Base-by-base conservation (phyloP, 495 filamentous ascomycete genomes). In the Podospora pseudoanserina region DNA sequence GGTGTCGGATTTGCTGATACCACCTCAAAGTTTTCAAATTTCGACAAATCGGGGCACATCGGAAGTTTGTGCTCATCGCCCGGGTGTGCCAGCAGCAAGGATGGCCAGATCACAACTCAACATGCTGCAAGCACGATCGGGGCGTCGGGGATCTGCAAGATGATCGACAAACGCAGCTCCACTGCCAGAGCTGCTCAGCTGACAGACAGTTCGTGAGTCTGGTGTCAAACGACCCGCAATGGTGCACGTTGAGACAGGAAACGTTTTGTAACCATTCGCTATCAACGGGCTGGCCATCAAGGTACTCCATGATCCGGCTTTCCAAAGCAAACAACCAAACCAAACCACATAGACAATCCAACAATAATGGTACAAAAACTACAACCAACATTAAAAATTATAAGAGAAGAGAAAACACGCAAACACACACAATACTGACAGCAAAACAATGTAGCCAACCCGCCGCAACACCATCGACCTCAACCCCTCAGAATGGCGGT, bases 101-200 rank as follows among this genome's bases (percentile, higher is more conserved):
- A 11, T 49, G 15, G 2, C 39, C 13, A 49, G 39, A 49, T 26
- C 26, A 57, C 53, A 65, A 19, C 44, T 55, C 39, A 11, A 49
- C 39, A 49, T 49, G 39, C 39, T 49, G 39, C 39, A 49, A 49
- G 39, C 9, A 49, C 13, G 39, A 49, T 49, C 39, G 39, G 39
- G 39, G 39, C 39, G 39, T 49, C 39, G 39, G 39, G 39, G 39
- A 49, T 49, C 39, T 49, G 39, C 39, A 49, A 39, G 16, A 26
- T 63, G 60, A 55, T 65, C 63, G 11, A 65, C 66, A 60, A 64
- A 63, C 32, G 13, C 39, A 49, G 15, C 39, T 49, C 39, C 39
- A 49, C 39, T 49, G 39, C 15, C 39, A 13, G 2, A 49, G 39
- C 13, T 49, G 39, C 13, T 49, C 39, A 49, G 39, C 39, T 49